Percentiles rank a stretch among this genome's conserved stretches.
Evolutionary conservation across 495 filamentous ascomycete species (phyloP).

Genomic region (Platismatia glauca): DNA sequence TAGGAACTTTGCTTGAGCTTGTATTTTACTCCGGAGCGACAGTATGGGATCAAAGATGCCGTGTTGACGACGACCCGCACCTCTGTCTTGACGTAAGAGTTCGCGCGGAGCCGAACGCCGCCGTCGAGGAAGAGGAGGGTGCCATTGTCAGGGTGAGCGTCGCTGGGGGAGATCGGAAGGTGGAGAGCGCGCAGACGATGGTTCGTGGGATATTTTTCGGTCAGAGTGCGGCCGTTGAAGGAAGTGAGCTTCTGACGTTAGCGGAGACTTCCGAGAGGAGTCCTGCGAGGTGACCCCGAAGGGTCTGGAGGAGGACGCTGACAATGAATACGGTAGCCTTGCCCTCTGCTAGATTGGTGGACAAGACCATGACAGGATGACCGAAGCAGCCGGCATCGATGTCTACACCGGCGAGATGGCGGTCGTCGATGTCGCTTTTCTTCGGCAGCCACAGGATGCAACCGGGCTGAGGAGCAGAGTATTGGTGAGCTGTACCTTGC

Average conservation of each 20-base stretch:
- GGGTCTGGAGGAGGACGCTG: neutral
- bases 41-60: conserved; percentile 5
- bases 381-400: neutral
- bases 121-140: conserved; percentile 23
- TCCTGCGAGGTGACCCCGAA: too few species aligned
- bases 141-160: conserved; percentile 28
- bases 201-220: conserved; percentile 14
- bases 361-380: neutral
- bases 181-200: conserved; percentile 18
- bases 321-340: conserved; percentile 12
- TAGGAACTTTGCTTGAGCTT: conserved; percentile 6
- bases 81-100: conserved; percentile 11
- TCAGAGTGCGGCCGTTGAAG: conserved; percentile 24
- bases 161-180: conserved; percentile 26
- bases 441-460: neutral
- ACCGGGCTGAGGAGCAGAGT: neutral
- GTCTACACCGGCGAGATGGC: neutral
- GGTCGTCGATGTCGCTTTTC: neutral
- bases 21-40: conserved; percentile 1
- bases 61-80: neutral
- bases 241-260: conserved; percentile 27
- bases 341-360: neutral
- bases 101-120: conserved; percentile 5
- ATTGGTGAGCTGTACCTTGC: neutral
- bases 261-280: neutral